Base-by-base conservation (phyloP, 148 eudicot species). In the Dysphania ambrosioides region DNA sequence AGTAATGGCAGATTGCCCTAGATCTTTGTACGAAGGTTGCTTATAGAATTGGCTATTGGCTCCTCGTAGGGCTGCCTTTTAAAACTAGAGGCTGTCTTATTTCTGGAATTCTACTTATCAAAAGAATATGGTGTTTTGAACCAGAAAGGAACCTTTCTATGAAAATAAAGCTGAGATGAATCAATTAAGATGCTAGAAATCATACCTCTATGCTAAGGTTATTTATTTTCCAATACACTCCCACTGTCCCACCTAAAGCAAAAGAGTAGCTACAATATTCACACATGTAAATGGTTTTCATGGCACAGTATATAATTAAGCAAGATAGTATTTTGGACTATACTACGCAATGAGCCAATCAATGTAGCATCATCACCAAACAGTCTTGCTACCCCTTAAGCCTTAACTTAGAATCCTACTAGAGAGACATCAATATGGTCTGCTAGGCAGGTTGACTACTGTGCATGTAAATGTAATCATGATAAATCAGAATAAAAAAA, bases 81-180 rank as follows among this genome's bases (percentile, higher is more conserved):
- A 9, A 40, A 67, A 29, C 56, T 27, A 75, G 41, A 26, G 35
- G 57, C 42, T 40, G 56, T 18, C 23, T 40, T 57, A 8, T 24
- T 30, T 56, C 57, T 6, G 3, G 0, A 56, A 19, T 67, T 29
- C 72, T 67, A 1, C 61, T 49, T 40, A 38, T 67, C 36, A 40
- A 75, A 57, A 55, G 38, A 57, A 40, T 23, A 29, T 44, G 77
- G 68, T 7, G 32, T 47, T 47, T 15, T 11, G 4, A 66, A 24
- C 56, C 44, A 30, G 32, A 32, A 23, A 9, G 2, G 51, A 76
- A 68, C 67, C 32, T 68, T 68, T 68, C 31, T 68, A 49, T 44
- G 58, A 19, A 36, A 34, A 76, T 51, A 74, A 66, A 75, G 71
- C 51, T 55, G 21, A 66, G 19, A 65, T 36, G 66, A 66, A 75